phyloP scores from a whole-genome alignment of 1,284 basidiomycete species.

The Sporisorium sorghi region DNA sequence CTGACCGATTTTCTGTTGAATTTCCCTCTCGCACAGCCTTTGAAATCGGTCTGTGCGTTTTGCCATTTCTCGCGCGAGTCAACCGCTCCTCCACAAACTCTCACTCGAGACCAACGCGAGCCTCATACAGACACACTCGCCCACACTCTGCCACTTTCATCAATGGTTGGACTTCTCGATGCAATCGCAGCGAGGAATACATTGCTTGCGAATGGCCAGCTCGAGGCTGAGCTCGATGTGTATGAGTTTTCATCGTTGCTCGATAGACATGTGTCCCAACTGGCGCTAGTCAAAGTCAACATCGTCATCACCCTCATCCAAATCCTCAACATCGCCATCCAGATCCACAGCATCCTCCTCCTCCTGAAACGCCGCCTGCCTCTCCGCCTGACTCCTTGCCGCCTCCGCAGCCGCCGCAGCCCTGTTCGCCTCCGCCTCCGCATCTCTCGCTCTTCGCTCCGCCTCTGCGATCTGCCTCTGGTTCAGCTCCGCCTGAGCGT shows the following conservation, averaged over 20 bases:
- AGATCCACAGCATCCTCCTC: slow-evolving; percentile 53
- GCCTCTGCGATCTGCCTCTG: slow-evolving; percentile 30
- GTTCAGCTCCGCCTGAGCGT: slow-evolving; percentile 39
- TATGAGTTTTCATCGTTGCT: too few relatives aligned
- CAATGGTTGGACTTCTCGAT: too few relatives aligned
- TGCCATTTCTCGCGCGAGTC: slow-evolving; percentile 1
- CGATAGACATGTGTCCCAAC: background rate
- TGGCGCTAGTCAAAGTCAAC: slow-evolving; percentile 46
- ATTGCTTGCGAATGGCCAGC: background rate
- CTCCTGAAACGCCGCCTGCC: slow-evolving; percentile 44
- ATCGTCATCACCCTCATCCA: slow-evolving; percentile 53
- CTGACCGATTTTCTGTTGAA: slow-evolving; percentile 24
- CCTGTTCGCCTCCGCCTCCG: slow-evolving; percentile 39
- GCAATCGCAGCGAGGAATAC: too few relatives aligned
- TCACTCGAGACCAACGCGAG: background rate
- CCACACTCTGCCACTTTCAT: too few relatives aligned
- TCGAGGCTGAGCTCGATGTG: too few relatives aligned
- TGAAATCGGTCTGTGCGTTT: slow-evolving; percentile 36
- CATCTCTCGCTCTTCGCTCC: slow-evolving; percentile 39
- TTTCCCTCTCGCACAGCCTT: slow-evolving; percentile 23
- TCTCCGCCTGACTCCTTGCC: slow-evolving; percentile 32
- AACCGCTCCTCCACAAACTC: background rate
- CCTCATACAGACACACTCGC: background rate
- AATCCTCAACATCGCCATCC: slow-evolving; percentile 58
- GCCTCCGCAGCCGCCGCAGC: slow-evolving; percentile 38